phyloP scores from a whole-genome alignment of 805 yeast species.

The Vanderwaltozyma polyspora region DNA sequence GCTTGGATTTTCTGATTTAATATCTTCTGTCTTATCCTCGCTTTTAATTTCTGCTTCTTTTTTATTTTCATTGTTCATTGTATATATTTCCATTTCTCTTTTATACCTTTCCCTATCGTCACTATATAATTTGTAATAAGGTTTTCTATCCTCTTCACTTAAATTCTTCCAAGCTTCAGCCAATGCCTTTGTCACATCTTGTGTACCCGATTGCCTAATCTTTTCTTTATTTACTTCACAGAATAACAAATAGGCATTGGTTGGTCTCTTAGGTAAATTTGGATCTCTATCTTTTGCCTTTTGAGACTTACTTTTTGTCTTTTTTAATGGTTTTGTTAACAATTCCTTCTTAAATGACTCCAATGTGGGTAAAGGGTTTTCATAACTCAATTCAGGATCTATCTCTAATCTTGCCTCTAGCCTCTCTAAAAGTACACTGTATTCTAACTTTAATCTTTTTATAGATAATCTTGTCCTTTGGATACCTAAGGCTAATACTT shows the following conservation, averaged over 20 bases:
- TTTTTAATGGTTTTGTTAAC: slow-evolving; percentile 14
- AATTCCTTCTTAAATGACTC: slow-evolving; percentile 19
- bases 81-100: slow-evolving; percentile 53
- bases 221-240: slow-evolving; percentile 80
- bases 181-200: slow-evolving; percentile 65
- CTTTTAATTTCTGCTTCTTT: slow-evolving; percentile 7
- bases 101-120: slow-evolving; percentile 69
- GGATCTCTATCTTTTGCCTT: slow-evolving; percentile 57
- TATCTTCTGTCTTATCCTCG: slow-evolving; percentile 9
- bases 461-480: slow-evolving; percentile 66
- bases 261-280: slow-evolving; percentile 76
- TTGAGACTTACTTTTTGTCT: slow-evolving; percentile 20
- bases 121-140: slow-evolving; percentile 64
- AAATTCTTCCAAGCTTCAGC: slow-evolving; percentile 80
- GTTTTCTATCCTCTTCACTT: slow-evolving; percentile 55
- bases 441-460: slow-evolving; percentile 71
- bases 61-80: slow-evolving; percentile 10
- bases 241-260: slow-evolving; percentile 78
- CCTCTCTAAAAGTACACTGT: slow-evolving; percentile 67
- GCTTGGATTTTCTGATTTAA: not conserved
- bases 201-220: slow-evolving; percentile 45
- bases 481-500: slow-evolving; percentile 61
- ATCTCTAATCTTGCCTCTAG: slow-evolving; percentile 47
- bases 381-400: slow-evolving; percentile 23
- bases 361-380: slow-evolving; percentile 24